Evolutionary conservation across 139 green algal species (phyloP).

Genomic region (Chlorella sorokiniana): DNA sequence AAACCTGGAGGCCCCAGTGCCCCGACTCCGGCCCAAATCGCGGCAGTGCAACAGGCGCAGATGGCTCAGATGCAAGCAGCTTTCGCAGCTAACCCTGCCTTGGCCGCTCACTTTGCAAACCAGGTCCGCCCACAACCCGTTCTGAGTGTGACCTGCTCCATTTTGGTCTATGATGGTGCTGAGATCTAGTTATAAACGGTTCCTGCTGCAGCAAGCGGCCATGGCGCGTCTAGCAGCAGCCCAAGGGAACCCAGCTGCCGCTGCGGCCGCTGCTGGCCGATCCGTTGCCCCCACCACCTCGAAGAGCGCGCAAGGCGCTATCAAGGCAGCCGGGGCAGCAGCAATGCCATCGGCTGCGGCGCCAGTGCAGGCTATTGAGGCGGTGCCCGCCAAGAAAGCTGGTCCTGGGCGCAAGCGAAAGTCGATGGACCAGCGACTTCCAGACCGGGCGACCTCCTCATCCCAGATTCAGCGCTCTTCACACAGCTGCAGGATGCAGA

Average conservation of each 20-base stretch:
- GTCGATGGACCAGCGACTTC: conserved; percentile 8
- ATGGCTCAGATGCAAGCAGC: background rate
- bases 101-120: background rate
- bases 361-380: background rate
- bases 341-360: background rate
- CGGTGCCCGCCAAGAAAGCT: conserved; percentile 10
- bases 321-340: background rate
- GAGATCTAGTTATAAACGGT: too few relatives aligned
- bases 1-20: background rate
- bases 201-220: background rate
- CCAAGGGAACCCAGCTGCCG: background rate
- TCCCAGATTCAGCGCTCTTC: conserved; percentile 75
- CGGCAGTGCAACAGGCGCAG: background rate
- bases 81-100: background rate
- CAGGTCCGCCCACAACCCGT: background rate
- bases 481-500: conserved; percentile 70
- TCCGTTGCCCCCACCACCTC: background rate
- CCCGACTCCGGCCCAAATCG: background rate
- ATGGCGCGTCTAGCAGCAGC: background rate
- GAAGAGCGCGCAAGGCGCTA: background rate
- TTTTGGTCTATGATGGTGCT: background rate
- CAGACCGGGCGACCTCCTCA: conserved; percentile 24
- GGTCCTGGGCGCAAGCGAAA: conserved; percentile 18
- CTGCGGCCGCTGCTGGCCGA: background rate
- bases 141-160: background rate